Base-by-base conservation (phyloP, 2,329 filamentous ascomycete species). In the Neocatenulostroma microsporum region DNA sequence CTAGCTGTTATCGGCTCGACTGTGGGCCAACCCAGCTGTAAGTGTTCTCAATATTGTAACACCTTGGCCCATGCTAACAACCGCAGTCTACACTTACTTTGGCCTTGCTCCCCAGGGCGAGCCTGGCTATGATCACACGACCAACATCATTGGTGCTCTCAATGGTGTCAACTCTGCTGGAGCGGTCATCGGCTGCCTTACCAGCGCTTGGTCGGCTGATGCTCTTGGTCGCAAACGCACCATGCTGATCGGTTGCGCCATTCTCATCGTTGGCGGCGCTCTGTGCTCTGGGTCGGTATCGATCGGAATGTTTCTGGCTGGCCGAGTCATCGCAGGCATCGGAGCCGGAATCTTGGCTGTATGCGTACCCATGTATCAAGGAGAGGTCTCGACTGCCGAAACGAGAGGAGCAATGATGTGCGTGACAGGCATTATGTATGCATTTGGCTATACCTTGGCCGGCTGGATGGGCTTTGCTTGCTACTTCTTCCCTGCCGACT, bases 151-250 rank as follows among this genome's bases (percentile, higher is more conserved):
- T 28, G 66, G 62, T 21, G 66, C 64, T 14, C 55, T 68, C 34
- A 68, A 68, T 49, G 66, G 66, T 23, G 53, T 68, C 5, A 66
- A 64, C 44, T 62, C 60, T 13, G 66, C 63, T 4, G 64, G 65
- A n/a, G 61, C 56, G 17, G 56, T 56, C 23, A 42, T 62, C 14
- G 65, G 60, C n/a, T 56, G 55, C 19, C 34, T 60, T 1, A 53
- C 57, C 39, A 62, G 57, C 27, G 55, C 60, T 7, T 67, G 64
- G 61, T 50, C 48, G n/a, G 58, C 58, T 5, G 61, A 67, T 36
- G 49, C 49, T 30, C 55, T 55, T 29, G 54, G 61, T 10, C 53
- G 64, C 2, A 63, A 63, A 40, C 50, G 52, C 18, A 61, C 56
- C 17, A 62, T 66, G 23, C 56, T 62, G 42, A 28, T 61, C 3